Base-by-base conservation (phyloP, 2,329 filamentous ascomycete genomes). In the Dothideomycetes sp. region DNA sequence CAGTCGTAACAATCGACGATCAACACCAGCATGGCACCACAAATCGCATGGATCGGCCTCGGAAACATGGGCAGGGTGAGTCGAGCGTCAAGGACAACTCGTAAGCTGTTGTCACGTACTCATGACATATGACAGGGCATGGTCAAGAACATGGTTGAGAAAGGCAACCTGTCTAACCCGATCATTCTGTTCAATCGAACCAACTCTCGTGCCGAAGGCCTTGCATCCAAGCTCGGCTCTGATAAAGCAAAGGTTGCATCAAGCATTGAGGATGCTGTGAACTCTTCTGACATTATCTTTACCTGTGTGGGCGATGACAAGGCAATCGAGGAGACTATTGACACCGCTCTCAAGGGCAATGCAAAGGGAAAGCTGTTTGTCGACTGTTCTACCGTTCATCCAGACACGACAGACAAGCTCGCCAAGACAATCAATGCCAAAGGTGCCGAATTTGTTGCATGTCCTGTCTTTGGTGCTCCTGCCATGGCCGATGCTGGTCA, bases 321-420 rank as follows among this genome's bases (percentile, higher is more conserved):
- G 3, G 82, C 83, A 4, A 76, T 93, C 30, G 71, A 76, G 43
- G 64, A 71, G 4, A 75, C 77, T 15, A 71, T 85, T 45, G 60
- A 70, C 29, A 57, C 69, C 3, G 73, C 81, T 20, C 63, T 85
- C 3, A 53, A 72, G 33, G 41, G 39, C 15, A 55, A 63, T 13
- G 64, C 76, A 43, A 69, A 69, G 19, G 78, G 76, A 46, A 94
- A 94, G 64, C 67, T 91, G 12, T 80, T 94, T 50, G 73, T 94
- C 22, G 87, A 94, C 56, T 88, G 82, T 69, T 91, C 84, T 3
- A 94, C 87, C 18, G 76, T 94, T 24, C 83, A 91, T 59, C 87
- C 88, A 0, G 81, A 88, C 41, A 86, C 83, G 4, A 84, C 83
- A 1, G 74, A 84, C 46, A 69, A 68, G 18, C 61, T 85, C 3